phyloP scores from a whole-genome alignment of 352 stramenopile species.

The Hyphochytrium catenoides region DNA sequence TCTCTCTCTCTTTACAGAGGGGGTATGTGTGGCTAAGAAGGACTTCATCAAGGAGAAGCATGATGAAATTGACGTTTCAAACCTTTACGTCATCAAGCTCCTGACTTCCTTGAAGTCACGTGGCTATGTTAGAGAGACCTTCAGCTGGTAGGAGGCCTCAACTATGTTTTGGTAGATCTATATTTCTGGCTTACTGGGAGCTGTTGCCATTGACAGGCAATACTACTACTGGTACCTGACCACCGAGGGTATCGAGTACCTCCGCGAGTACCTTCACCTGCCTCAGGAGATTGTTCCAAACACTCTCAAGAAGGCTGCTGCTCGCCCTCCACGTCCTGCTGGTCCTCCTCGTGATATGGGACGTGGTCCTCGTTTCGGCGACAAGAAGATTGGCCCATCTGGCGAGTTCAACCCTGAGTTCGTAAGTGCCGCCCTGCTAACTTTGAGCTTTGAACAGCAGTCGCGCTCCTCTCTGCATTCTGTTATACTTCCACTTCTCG shows the following conservation, averaged over 20 bases:
- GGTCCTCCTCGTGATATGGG: slow-evolving; percentile 44
- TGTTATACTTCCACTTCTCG: no score
- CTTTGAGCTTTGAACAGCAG: no score
- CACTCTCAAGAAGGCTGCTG: slow-evolving; percentile 91
- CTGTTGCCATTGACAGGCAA: slow-evolving; percentile 21
- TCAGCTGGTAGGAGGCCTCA: slow-evolving; percentile 66
- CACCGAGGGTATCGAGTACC: slow-evolving; percentile 96
- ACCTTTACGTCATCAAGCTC: slow-evolving; percentile 94
- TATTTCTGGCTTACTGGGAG: slow-evolving; percentile 1
- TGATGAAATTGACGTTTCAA: slow-evolving; percentile 90
- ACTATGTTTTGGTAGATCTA: slow-evolving; percentile 2
- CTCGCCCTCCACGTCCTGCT: slow-evolving; percentile 43
- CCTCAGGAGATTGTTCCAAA: slow-evolving; percentile 93
- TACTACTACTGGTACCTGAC: slow-evolving; percentile 99
- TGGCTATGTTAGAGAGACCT: slow-evolving; percentile 93
- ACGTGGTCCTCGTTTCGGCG: slow-evolving; percentile 61
- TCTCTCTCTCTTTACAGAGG: slow-evolving; percentile 19
- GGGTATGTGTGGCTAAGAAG: slow-evolving; percentile 72
- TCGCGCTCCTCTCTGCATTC: no score
- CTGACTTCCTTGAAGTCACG: slow-evolving; percentile 95
- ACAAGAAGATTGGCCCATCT: slow-evolving; percentile 60
- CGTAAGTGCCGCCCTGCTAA: no score
- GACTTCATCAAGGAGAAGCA: slow-evolving; percentile 66
- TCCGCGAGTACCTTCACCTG: slow-evolving; percentile 91
- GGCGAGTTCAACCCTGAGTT: slow-evolving; percentile 68